Evolutionary conservation across 345 rosid species (phyloP), one percentile per base, ranked within the genome.

Genomic region (Populus pruinosa): DNA sequence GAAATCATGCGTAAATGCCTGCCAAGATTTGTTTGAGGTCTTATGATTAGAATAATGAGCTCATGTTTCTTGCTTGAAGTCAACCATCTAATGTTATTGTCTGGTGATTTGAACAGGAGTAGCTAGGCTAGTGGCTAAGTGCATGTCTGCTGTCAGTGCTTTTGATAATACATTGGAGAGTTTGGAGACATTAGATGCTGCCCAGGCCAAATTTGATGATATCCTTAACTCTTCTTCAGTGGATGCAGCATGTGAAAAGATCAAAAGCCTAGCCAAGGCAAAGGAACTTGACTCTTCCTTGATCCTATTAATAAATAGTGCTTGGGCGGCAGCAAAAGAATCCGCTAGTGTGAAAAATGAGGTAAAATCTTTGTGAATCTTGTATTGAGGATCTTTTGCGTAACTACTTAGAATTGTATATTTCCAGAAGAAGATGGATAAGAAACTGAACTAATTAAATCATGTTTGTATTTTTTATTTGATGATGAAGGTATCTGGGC

Each of bases 201-300:
- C 97, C 44, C 99, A 95, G 81, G 87, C 94, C 38, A 95, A 95
- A 86, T 91, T 95, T 65, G 90, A 95, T 79, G 94, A 92, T 67
- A 90, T 95, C 62, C 90, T 95, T 31, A 89, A 91, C 81, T 95
- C 99, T 27, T 79, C 91, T 12, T 91, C 99, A 1, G 81, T 89
- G 64, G 93, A 95, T 78, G 87, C 50, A 6, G 98, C 96, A 20
- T 95, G 99, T 83, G 91, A 93, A 70, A 95, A 92, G 87, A 90
- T 93, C 49, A 90, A 82, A 87, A 90, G 93, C 83, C 87, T 95
- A 35, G 94, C 93, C 78, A 95, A 92, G 84, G 87, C 90, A 21
- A 95, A 95, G 87, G 93, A 90, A 75, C 92, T 95, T 65, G 96
- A 95, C 85, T 95, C 98, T 21, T 93, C 98, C 13, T 85, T 93